Conservation (phyloP, 2,329 filamentous ascomycete species). For the Exophiala lecanii-corni region DNA sequence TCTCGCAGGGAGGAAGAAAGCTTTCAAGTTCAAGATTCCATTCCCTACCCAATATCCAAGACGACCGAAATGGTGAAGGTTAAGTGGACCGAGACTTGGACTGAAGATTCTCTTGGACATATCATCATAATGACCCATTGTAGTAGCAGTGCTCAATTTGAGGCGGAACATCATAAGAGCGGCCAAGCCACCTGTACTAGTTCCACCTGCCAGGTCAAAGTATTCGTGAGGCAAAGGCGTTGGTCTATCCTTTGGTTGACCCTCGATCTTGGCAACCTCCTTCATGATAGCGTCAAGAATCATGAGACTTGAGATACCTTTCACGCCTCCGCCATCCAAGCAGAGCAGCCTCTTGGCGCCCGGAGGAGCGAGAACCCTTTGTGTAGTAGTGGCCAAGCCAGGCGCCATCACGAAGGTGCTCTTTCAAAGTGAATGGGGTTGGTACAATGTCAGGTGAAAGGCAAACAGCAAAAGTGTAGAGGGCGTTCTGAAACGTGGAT, state of each 20-base stretch:
- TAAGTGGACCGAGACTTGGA: background rate
- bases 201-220: conserved; percentile 15
- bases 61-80: background rate
- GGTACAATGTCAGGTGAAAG: too few relatives aligned
- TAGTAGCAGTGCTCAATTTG: background rate
- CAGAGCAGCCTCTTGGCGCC: conserved; percentile 4
- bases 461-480: too few relatives aligned
- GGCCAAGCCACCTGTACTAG: conserved; percentile 16
- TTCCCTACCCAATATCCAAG: conserved; percentile 1
- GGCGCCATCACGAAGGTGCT: too few relatives aligned
- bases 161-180: conserved; percentile 13
- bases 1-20: background rate
- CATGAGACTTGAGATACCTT: conserved; percentile 2
- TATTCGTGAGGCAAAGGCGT: conserved; percentile 4
- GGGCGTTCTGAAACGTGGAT: too few relatives aligned
- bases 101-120: conserved; percentile 4
- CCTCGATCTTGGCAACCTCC: conserved; percentile 15
- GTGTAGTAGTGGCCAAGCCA: background rate
- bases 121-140: conserved; percentile 4
- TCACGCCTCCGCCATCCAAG: conserved; percentile 9
- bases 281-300: conserved; percentile 8
- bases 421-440: too few relatives aligned
- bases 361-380: background rate
- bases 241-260: background rate
- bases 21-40: background rate